Percentiles rank a stretch among this genome's conserved stretches.
These are phyloP conservation scores for Flaveria sonorensis DNA, from an alignment of 129 eudicot genomes.

Conservation along the genomic window DNA sequence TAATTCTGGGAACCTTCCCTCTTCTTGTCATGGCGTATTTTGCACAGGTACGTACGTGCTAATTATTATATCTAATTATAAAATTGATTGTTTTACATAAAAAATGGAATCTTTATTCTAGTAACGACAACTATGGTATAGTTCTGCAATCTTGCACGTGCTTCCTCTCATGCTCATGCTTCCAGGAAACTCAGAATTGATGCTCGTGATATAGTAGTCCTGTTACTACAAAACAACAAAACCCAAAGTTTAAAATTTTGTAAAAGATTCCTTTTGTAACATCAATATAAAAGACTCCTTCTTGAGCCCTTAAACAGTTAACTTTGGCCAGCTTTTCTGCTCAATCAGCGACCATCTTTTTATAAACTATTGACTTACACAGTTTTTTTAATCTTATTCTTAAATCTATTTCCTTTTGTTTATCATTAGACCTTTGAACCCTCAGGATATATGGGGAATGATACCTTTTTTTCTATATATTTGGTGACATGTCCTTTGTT, in stretches of 20 bases:
- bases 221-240: slow-evolving; percentile 10
- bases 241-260: background rate
- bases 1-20: slow-evolving; percentile 88
- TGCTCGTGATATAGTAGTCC: slow-evolving; percentile 13
- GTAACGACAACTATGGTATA: slow-evolving; percentile 44
- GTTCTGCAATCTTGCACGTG: slow-evolving; percentile 52
- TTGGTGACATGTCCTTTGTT: too few species aligned
- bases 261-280: slow-evolving; percentile 34
- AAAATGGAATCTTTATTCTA: slow-evolving; percentile 43
- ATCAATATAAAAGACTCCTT: slow-evolving; percentile 40
- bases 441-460: too few species aligned
- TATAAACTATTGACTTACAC: too few species aligned
- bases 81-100: slow-evolving; percentile 2
- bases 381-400: too few species aligned
- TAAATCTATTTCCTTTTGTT: too few species aligned
- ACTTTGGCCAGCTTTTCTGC: slow-evolving; percentile 17
- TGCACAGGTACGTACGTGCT: slow-evolving; percentile 70
- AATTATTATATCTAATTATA: slow-evolving; percentile 1
- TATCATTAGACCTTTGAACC: too few species aligned
- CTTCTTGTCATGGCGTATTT: slow-evolving; percentile 92
- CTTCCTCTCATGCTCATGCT: slow-evolving; percentile 43
- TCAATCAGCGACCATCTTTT: background rate
- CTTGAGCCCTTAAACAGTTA: slow-evolving; percentile 35
- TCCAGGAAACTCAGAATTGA: slow-evolving; percentile 41
- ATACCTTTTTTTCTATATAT: too few species aligned